A percentile compares a stretch with the other conserved stretches of the same genome.
phyloP scores from a whole-genome alignment of 139 green algal species.

The Picochlorum sp. region DNA sequence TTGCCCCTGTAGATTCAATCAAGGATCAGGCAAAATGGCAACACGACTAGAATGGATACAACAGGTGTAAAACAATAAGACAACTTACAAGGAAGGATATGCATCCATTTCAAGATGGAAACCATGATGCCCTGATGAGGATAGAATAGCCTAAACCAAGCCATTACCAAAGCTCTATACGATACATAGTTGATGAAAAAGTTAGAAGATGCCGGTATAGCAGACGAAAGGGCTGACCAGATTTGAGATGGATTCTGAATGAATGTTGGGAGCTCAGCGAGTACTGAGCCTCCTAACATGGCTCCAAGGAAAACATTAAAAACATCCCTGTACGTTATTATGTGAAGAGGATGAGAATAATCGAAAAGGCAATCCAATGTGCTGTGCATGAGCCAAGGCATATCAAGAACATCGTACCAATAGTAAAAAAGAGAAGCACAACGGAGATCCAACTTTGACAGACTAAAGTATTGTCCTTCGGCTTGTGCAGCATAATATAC shows the following conservation, averaged over 20 bases:
- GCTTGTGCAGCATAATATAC: slow-evolving; percentile 42
- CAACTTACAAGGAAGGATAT: slow-evolving; percentile 11
- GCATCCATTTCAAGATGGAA: slow-evolving; percentile 11
- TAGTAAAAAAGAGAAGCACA: slow-evolving; percentile 43
- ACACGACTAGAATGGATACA: not conserved
- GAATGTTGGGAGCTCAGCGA: slow-evolving; percentile 28
- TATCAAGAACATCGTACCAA: too few relatives aligned
- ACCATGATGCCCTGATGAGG: slow-evolving; percentile 18
- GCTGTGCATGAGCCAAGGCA: too few relatives aligned
- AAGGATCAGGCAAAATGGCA: slow-evolving; percentile 11
- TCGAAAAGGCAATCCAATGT: too few relatives aligned
- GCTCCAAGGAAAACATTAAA: slow-evolving; percentile 51
- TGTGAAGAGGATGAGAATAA: not conserved
- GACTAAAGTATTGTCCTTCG: slow-evolving; percentile 19
- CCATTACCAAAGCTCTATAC: slow-evolving; percentile 22
- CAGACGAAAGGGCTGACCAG: slow-evolving; percentile 46
- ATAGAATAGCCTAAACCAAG: slow-evolving; percentile 31
- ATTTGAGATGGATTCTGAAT: slow-evolving; percentile 43
- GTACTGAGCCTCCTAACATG: slow-evolving; percentile 39
- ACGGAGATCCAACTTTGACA: slow-evolving; percentile 33
- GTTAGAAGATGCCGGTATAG: slow-evolving; percentile 68
- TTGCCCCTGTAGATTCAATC: too few relatives aligned
- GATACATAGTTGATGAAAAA: slow-evolving; percentile 76
- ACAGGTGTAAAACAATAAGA: not conserved
- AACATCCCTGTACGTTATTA: slow-evolving; percentile 14